phyloP scores from a whole-genome alignment of 1,284 basidiomycete genomes.

The Spongispora temasekensis region DNA sequence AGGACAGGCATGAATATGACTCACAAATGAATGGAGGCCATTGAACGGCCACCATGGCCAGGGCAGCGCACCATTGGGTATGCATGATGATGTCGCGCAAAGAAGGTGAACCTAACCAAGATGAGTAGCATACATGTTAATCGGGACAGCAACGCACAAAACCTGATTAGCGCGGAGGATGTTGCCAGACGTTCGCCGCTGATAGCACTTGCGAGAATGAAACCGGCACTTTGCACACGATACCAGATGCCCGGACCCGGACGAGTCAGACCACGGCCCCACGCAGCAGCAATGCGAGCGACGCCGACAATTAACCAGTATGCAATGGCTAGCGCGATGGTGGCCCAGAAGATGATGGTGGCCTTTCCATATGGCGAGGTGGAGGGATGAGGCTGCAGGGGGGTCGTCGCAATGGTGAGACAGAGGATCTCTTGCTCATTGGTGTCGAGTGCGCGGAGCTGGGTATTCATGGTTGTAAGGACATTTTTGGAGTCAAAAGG shows the following conservation, averaged over 20 bases:
- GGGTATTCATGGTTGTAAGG: conserved; percentile 83
- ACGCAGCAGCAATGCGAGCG: conserved; percentile 82
- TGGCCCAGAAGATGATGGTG: conserved; percentile 79
- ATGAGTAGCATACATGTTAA: conserved; percentile 17
- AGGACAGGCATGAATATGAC: conserved; percentile 31
- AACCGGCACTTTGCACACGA: conserved; percentile 76
- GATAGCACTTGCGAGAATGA: conserved; percentile 88
- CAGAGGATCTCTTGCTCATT: conserved; percentile 80
- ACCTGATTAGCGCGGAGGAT: conserved; percentile 85
- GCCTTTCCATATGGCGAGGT: conserved; percentile 72
- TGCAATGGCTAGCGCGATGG: conserved; percentile 72
- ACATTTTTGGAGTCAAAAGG: conserved; percentile 72
- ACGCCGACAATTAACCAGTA: conserved; percentile 83
- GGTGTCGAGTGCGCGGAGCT: conserved; percentile 87
- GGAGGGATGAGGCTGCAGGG: conserved; percentile 58
- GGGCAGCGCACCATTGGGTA: conserved; percentile 85
- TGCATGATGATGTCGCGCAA: conserved; percentile 92
- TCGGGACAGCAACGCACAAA: conserved; percentile 56
- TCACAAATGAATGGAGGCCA: conserved; percentile 92
- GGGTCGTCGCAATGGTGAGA: conserved; percentile 77
- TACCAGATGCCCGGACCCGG: conserved; percentile 63
- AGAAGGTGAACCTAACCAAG: conserved; percentile 78
- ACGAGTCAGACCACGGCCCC: conserved; percentile 67
- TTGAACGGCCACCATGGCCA: conserved; percentile 91
- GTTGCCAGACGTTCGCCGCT: conserved; percentile 87